Evolutionary conservation across 2,329 filamentous ascomycete genomes (phyloP).

Genomic region (Aspergillus sp.): DNA sequence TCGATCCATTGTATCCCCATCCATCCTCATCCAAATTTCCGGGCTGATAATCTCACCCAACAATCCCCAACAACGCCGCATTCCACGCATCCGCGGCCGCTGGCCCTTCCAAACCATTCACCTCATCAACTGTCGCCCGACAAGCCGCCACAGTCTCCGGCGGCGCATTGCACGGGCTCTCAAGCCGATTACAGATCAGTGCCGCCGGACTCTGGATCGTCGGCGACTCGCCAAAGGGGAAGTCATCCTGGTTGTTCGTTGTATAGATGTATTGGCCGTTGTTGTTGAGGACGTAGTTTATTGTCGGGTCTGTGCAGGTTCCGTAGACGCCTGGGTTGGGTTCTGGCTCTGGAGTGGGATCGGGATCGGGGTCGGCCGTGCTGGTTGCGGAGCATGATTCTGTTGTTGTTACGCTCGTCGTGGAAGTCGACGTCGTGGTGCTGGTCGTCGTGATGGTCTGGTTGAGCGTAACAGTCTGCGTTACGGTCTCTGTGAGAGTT

Average conservation of each 20-base stretch:
- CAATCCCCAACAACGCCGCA: neutral
- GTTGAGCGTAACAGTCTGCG: neutral
- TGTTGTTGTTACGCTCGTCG: neutral
- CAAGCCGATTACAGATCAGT: neutral
- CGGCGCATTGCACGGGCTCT: neutral
- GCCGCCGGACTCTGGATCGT: neutral
- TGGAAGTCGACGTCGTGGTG: neutral
- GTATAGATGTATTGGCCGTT: neutral
- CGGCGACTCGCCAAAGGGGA: neutral
- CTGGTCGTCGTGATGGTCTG: neutral
- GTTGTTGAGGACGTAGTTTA: neutral
- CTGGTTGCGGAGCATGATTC: neutral
- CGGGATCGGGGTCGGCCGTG: neutral
- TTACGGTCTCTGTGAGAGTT: neutral
- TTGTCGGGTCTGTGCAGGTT: neutral
- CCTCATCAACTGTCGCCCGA: neutral
- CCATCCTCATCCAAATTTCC: no score
- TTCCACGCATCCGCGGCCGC: neutral
- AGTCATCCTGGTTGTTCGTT: neutral
- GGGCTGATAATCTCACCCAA: neutral
- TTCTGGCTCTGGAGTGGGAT: neutral
- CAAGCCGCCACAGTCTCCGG: neutral
- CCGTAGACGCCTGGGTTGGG: neutral
- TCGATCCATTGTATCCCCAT: no score
- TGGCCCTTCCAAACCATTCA: neutral